Evolutionary conservation across 768 basidiomycete species (phyloP), one percentile per base, ranked within the genome.

Genomic region (Termitomyces sp.): DNA sequence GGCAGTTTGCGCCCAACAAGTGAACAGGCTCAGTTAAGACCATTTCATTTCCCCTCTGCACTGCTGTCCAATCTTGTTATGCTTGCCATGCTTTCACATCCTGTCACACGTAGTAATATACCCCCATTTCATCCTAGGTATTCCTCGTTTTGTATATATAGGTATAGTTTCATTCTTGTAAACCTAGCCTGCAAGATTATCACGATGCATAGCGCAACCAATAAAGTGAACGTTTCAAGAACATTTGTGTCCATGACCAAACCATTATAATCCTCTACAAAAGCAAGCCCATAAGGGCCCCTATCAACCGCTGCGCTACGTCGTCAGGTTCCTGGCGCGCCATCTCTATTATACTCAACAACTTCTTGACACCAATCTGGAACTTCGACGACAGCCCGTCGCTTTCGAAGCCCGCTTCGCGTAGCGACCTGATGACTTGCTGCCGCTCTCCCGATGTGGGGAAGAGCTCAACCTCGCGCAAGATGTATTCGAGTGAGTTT

Each of bases 301-400:
- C 79, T 56, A 80, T 81, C 58, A 94, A 71, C 58, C 91, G 79
- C 66, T 88, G 85, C 30, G 84, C 91, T 16, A 86, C 89, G 60
- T 85, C 87, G 50, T 91, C 87, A 1, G 93, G 93, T 67, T 97
- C 96, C 75, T 98, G 97, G 67, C 96, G 81, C 48, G 95, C 92
- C 95, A 97, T 98, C 80, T 99, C 97, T 20, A 95, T 80, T 55
- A 91, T 81, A 59, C 87, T 93, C 68, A 99, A 71, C 70, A 99
- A 67, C 74, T 91, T 95, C 85, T 98, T 98, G 67, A 99, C 86
- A 0, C 97, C 97, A 47, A 98, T 88, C 61, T 88, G 84, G 64
- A 95, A 63, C 47, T 75, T 79, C 14, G 80, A 66, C 12, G 74
- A 69, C 44, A 79, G 69, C 14, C 74, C 78, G 33, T 78, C 78